Evolutionary conservation across 192 early-diverging fungal species (phyloP).

Genomic region (Entomortierella parvispora): DNA sequence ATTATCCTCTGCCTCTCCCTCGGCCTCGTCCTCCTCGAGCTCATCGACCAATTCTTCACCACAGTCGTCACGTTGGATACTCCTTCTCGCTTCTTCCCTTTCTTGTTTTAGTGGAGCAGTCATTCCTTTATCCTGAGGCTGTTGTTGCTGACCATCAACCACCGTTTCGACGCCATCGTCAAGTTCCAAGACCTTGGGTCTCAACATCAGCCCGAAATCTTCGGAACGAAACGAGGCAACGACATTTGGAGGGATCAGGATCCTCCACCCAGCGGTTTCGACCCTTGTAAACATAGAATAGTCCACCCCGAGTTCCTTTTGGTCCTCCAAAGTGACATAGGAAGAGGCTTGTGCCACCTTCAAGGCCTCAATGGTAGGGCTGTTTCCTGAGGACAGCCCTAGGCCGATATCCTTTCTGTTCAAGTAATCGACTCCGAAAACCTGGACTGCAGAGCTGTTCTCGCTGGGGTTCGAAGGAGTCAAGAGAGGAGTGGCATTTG

Average conservation of each 20-base stretch:
- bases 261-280: slow-evolving; percentile 41
- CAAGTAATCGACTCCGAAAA: slow-evolving; percentile 10
- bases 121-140: neutral
- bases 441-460: slow-evolving; percentile 5
- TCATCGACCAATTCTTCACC: no score
- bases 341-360: slow-evolving; percentile 23
- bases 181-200: slow-evolving; percentile 7
- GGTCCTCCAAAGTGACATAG: slow-evolving; percentile 14
- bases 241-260: slow-evolving; percentile 40
- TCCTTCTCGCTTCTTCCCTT: neutral
- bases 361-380: slow-evolving; percentile 21
- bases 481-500: neutral
- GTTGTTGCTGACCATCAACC: neutral
- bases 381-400: slow-evolving; percentile 1
- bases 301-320: slow-evolving; percentile 33
- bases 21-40: no score
- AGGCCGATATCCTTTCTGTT: slow-evolving; percentile 17
- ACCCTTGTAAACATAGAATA: slow-evolving; percentile 35
- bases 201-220: slow-evolving; percentile 31
- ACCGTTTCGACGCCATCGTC: neutral
- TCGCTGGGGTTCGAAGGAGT: no score
- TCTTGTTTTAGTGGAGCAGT: neutral
- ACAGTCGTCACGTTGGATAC: neutral
- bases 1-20: no score
- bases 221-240: slow-evolving; percentile 30